phyloP scores from a whole-genome alignment of 2,329 filamentous ascomycete species.

The Mariannaea sp. region DNA sequence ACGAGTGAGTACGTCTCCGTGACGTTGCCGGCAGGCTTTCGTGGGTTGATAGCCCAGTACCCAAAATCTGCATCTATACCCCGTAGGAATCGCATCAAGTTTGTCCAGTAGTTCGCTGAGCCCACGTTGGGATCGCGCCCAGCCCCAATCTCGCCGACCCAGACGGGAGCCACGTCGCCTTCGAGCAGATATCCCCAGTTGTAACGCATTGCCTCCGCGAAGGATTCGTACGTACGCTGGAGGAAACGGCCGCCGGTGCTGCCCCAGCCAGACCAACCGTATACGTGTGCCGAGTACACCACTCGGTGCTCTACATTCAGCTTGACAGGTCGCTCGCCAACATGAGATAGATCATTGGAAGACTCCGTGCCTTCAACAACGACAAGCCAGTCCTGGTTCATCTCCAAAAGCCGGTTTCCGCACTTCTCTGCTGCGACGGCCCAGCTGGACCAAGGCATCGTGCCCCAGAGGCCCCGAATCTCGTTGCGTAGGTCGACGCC shows the following conservation, averaged over 20 bases:
- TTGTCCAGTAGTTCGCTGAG: constrained; percentile 68
- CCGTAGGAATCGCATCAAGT: constrained; percentile 64
- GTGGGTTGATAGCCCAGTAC: constrained; percentile 72
- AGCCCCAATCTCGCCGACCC: constrained; percentile 71
- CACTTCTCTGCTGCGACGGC: constrained; percentile 66
- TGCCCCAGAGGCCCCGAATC: constrained; percentile 70
- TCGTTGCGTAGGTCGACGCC: constrained; percentile 72
- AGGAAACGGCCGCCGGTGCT: constrained; percentile 63
- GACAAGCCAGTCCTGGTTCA: constrained; percentile 69
- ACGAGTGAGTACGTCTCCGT: constrained; percentile 66
- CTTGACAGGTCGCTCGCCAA: constrained; percentile 57
- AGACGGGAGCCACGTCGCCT: constrained; percentile 57
- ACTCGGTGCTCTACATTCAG: constrained; percentile 60
- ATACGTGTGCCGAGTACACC: constrained; percentile 72
- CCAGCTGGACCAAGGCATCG: constrained; percentile 69
- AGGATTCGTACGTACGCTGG: constrained; percentile 65
- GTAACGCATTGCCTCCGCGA: constrained; percentile 63
- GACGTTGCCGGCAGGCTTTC: constrained; percentile 62
- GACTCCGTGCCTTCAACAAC: constrained; percentile 71
- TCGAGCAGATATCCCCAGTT: constrained; percentile 70
- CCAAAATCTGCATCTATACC: constrained; percentile 67
- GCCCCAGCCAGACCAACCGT: constrained; percentile 73
- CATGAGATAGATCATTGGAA: constrained; percentile 66
- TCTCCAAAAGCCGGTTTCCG: constrained; percentile 61
- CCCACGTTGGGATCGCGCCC: constrained; percentile 57